Percentiles rank a stretch among this genome's conserved stretches.
phyloP scores from a whole-genome alignment of 495 filamentous ascomycete genomes.

The Tuber borchii region DNA sequence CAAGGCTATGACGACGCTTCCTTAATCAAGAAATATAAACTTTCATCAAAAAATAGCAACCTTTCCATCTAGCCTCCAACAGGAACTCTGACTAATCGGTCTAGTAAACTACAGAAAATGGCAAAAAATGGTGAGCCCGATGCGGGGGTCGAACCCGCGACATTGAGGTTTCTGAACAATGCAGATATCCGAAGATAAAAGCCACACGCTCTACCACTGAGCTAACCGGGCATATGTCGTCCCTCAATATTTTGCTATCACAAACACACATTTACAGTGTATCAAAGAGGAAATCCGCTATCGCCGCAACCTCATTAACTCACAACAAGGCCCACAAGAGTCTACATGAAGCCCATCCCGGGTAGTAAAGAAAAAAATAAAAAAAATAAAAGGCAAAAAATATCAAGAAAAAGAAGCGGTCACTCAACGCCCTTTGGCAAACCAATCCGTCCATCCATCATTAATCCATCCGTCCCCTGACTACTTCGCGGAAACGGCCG shows the following conservation, averaged over 20 bases:
- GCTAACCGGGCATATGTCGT: neutral
- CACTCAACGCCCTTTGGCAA: neutral
- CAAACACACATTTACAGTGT: neutral
- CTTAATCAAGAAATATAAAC: neutral
- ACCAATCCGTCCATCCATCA: slow-evolving; percentile 14
- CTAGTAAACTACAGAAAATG: neutral
- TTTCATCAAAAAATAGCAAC: neutral
- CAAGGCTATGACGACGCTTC: neutral
- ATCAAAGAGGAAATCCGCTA: neutral
- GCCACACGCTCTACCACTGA: slow-evolving; percentile 6
- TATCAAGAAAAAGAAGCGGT: slow-evolving; percentile 20
- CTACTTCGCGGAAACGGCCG: slow-evolving; percentile 56
- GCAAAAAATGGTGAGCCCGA: slow-evolving; percentile 20
- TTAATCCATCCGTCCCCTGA: neutral
- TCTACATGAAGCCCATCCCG: neutral
- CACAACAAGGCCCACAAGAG: neutral
- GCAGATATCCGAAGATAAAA: slow-evolving; percentile 4
- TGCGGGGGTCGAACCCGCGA: slow-evolving; percentile 40
- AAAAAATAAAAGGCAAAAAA: slow-evolving; percentile 13
- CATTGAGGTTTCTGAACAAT: slow-evolving; percentile 28
- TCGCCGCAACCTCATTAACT: neutral
- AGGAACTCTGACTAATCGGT: neutral
- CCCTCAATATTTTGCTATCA: neutral
- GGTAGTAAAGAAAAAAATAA: neutral
- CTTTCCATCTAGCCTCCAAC: neutral